A percentile compares a stretch with the other conserved stretches of the same genome.
Evolutionary conservation across 495 filamentous ascomycete species (phyloP).

Genomic region (Aspergillus cavernicola): DNA sequence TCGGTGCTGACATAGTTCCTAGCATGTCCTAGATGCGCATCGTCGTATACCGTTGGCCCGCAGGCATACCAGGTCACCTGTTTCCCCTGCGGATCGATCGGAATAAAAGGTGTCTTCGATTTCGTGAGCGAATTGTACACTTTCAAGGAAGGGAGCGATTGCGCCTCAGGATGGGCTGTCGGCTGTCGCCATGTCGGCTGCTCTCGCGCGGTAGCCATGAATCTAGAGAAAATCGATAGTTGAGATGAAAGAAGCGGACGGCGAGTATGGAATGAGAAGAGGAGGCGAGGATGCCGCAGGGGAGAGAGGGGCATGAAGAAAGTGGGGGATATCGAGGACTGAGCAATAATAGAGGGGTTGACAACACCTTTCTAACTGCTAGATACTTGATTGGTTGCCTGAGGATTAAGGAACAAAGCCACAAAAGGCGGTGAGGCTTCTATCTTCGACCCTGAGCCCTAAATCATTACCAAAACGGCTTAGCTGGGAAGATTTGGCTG

Average conservation of each 20-base stretch:
- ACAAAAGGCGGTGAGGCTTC: conserved; percentile 1
- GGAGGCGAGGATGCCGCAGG: conserved; percentile 18
- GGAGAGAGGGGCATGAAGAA: conserved; percentile 27
- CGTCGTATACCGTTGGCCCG: conserved; percentile 91
- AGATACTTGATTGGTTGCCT: conserved; percentile 1
- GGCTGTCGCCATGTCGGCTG: conserved; percentile 52
- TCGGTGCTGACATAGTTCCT: conserved; percentile 94
- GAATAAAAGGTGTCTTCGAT: conserved; percentile 70
- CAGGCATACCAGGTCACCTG: conserved; percentile 87
- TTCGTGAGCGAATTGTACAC: conserved; percentile 75
- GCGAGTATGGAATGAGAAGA: neutral
- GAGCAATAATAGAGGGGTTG: conserved; percentile 18
- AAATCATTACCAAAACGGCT: conserved; percentile 18
- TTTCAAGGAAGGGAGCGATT: conserved; percentile 38
- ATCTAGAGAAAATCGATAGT: conserved; percentile 12
- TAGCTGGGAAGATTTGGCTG: conserved; percentile 16
- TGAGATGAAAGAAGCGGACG: conserved; percentile 13
- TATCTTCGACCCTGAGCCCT: conserved; percentile 38
- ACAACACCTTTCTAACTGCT: neutral
- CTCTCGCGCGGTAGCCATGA: conserved; percentile 32
- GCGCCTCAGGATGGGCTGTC: conserved; percentile 23
- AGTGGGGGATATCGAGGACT: conserved; percentile 3
- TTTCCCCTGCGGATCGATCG: conserved; percentile 59
- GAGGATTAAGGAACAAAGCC: conserved; percentile 7
- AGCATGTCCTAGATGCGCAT: conserved; percentile 85